Base-by-base conservation (phyloP, 495 filamentous ascomycete species). In the Daldinia grandis region DNA sequence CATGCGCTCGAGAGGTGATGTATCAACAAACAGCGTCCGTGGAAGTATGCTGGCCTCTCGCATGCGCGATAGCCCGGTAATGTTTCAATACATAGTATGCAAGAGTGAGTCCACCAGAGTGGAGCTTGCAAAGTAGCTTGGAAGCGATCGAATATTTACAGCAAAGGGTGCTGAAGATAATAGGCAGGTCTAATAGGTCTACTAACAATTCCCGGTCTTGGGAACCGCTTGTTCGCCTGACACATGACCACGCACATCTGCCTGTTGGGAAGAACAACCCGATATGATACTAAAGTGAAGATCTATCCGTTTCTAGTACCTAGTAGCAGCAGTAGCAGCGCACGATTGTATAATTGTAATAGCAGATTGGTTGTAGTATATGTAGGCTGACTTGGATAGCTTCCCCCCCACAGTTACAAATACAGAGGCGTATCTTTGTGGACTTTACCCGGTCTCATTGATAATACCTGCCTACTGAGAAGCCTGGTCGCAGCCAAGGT, bases 201-300 rank as follows among this genome's bases (percentile, higher is more conserved):
- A 69, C 62, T 21, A 60, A 33, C 51, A 54, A 65, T 73, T 55
- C 62, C 70, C 62, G 66, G 66, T 66, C 71, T 56, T 69, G 58
- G 71, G 58, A 59, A 63, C 38, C 61, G 61, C 61, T 57, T 56
- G 42, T 47, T 65, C 38, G 27, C 69, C 56, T 49, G 59, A n/a
- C 70, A 73, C 61, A 73, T 73, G 70, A 63, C 70, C 49, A 24
- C 58, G n/a, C 27, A 47, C 40, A 38, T 69, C 62, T 73, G 65
- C 61, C 51, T 62, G 64, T 28, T 66, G 44, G 21, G 37, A 47
- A 42, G 58, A 70, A 73, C 28, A 62, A 28, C 28, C 62, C 71
- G 66, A 70, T 66, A 66, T 69, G 66, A 42, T 51, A 40, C 62
- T 62, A 58, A 63, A 40, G 35, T 47, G 62, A 70, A 62, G 53